Evolutionary conservation across 106 monocot species (phyloP).

Genomic region (Apostasia ramifera): DNA sequence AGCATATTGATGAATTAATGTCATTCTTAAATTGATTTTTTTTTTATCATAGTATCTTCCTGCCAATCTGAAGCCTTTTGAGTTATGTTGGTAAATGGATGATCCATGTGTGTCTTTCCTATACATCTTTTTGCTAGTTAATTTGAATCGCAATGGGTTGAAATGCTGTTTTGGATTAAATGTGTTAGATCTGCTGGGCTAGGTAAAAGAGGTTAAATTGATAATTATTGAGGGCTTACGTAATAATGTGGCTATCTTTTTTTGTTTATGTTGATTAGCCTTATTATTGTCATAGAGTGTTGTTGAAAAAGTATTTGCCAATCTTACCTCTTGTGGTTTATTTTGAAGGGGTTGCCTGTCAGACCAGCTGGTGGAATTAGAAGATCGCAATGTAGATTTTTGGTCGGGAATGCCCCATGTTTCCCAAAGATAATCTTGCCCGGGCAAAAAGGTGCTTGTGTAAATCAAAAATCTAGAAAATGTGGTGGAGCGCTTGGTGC

Average conservation of each 20-base stretch:
- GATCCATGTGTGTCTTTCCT: no score
- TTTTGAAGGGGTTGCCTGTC: constrained; percentile 41
- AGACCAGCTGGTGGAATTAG: constrained; percentile 39
- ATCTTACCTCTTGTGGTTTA: constrained; percentile 1
- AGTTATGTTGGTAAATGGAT: no score
- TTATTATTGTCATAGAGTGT: neutral
- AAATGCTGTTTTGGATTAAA: no score
- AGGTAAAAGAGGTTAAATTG: neutral
- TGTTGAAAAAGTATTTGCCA: neutral
- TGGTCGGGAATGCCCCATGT: constrained; percentile 37
- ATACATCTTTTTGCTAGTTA: no score
- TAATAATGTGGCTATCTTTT: neutral
- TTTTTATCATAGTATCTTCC: no score
- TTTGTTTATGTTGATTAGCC: neutral
- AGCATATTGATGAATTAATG: neutral
- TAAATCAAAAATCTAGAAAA: constrained; percentile 26
- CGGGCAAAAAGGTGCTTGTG: constrained; percentile 16
- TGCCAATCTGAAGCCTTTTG: no score
- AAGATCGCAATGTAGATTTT: constrained; percentile 61
- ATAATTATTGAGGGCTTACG: neutral
- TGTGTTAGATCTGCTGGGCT: neutral
- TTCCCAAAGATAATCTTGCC: constrained; percentile 40
- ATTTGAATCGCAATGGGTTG: no score
- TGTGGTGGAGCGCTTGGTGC: constrained; percentile 47
- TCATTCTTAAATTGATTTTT: no score